phyloP scores from a whole-genome alignment of 495 filamentous ascomycete genomes.

The Podospora pseudopauciseta region DNA sequence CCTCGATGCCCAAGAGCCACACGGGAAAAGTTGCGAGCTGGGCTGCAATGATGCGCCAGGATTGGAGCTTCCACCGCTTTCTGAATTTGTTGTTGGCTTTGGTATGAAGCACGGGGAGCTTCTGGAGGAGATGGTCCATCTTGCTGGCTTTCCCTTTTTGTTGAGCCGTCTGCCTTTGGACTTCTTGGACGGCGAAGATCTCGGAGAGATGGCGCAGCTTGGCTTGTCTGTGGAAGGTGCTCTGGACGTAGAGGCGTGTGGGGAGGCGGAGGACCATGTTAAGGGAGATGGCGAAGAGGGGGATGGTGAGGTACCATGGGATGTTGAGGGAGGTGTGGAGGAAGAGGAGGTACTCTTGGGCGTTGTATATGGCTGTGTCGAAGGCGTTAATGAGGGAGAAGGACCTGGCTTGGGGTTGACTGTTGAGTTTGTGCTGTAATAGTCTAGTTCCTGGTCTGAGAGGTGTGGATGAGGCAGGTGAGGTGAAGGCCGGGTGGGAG shows the following conservation, averaged over 20 bases:
- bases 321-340: slow-evolving; percentile 58
- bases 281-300: slow-evolving; percentile 62
- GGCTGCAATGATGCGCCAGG: slow-evolving; percentile 45
- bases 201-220: slow-evolving; percentile 28
- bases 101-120: not conserved
- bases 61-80: slow-evolving; percentile 43
- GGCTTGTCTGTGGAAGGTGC: slow-evolving; percentile 39
- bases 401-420: slow-evolving; percentile 1
- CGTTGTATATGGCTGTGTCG: slow-evolving; percentile 46
- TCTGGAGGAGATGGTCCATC: not conserved
- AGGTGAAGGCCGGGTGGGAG: not conserved
- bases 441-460: not conserved
- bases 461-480: not conserved
- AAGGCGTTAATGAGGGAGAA: slow-evolving; percentile 26
- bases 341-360: slow-evolving; percentile 55
- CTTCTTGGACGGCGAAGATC: too few relatives aligned
- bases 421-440: not conserved
- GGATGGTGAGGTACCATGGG: slow-evolving; percentile 69
- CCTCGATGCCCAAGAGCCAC: slow-evolving; percentile 66
- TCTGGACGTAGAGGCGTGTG: slow-evolving; percentile 51
- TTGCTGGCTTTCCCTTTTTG: not conserved
- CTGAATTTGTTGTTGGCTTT: slow-evolving; percentile 35
- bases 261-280: slow-evolving; percentile 58
- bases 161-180: too few relatives aligned
- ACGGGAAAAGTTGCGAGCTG: slow-evolving; percentile 57